Base-by-base conservation (phyloP, 768 basidiomycete genomes). In the Gautieria morchelliformis region DNA sequence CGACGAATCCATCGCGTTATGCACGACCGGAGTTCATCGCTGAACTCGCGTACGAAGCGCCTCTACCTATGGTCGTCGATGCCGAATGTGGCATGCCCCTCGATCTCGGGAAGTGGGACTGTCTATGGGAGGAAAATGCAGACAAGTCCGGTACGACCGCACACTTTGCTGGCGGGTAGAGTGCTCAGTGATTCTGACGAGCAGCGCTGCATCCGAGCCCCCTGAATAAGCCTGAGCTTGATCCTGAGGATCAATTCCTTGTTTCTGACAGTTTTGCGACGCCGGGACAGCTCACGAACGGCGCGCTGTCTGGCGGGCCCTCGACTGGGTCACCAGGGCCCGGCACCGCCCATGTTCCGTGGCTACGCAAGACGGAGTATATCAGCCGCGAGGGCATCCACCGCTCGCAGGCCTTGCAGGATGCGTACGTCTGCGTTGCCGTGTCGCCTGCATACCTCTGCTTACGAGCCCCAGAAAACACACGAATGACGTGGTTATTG, bases 11-110 rank as follows among this genome's bases (percentile, higher is more conserved):
- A 5, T 78, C 81, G 68, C 88, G 95, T 45, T 93, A 96, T 68
- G 87, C 91, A 15, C 80, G 81, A 19, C 87, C 91, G 6, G 89
- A 89, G 63, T 94, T 93, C 63, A 78, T 94, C 37, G 81, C 89
- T 60, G 78, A 84, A 6, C 73, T 96, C 39, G 87, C 89, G 0
- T 82, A 84, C 53, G 89, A 91, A 49, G 82, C 84, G 11, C 87
- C 89, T 0, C 68, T 96, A 19, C 95, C 96, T 0, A 93, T 98
- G 91, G 87, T 98, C 62, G 87, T 97, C 1, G 96, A 99, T 63
- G 91, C 90, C 0, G 96, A 99, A 68, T 87, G 86, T 62, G 96
- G 96, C 0, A 94, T 99, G 93, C 93, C 94, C 0, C 71, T 99
- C 24, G 91, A 98, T 67, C 72, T 95, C 48, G 86, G 87, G 17